These are phyloP conservation scores for Osmanthus fragrans DNA, from an alignment of 257 asterid genomes.

Conservation along the genomic window DNA sequence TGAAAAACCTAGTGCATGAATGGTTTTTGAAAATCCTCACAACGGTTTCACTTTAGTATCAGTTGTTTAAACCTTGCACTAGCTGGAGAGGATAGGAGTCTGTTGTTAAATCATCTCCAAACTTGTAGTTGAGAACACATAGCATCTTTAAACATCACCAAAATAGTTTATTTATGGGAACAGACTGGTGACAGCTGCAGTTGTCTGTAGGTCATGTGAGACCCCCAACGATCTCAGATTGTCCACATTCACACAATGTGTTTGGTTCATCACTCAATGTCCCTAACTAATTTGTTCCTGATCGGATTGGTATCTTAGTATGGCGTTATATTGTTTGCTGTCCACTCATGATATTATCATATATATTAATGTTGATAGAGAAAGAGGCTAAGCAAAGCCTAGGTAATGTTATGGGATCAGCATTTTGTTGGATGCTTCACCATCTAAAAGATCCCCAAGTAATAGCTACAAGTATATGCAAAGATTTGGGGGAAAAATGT, in stretches of 20 bases:
- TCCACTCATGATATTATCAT: not conserved
- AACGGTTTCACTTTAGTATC: not conserved
- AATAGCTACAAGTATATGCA: constrained; percentile 14
- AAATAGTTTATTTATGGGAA: constrained; percentile 3
- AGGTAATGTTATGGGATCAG: not conserved
- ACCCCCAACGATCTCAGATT: not conserved
- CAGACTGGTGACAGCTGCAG: not conserved
- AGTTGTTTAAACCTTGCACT: not conserved
- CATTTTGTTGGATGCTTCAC: constrained; percentile 3
- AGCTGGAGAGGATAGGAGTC: not conserved
- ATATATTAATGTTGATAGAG: not conserved
- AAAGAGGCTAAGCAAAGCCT: not conserved
- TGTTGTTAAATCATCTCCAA: constrained; percentile 11
- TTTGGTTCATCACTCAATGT: not conserved
- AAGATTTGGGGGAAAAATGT: not conserved
- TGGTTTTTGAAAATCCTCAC: not conserved
- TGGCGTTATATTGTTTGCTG: not conserved
- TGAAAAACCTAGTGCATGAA: not conserved
- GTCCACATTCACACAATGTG: not conserved
- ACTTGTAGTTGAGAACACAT: constrained; percentile 8
- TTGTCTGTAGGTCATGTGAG: not conserved
- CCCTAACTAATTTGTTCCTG: not conserved
- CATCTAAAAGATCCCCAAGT: constrained; percentile 1
- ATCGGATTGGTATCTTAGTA: not conserved
- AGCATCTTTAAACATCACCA: constrained; percentile 13